phyloP scores from a whole-genome alignment of 352 stramenopile genomes.

The Thalassiosira oceanica region DNA sequence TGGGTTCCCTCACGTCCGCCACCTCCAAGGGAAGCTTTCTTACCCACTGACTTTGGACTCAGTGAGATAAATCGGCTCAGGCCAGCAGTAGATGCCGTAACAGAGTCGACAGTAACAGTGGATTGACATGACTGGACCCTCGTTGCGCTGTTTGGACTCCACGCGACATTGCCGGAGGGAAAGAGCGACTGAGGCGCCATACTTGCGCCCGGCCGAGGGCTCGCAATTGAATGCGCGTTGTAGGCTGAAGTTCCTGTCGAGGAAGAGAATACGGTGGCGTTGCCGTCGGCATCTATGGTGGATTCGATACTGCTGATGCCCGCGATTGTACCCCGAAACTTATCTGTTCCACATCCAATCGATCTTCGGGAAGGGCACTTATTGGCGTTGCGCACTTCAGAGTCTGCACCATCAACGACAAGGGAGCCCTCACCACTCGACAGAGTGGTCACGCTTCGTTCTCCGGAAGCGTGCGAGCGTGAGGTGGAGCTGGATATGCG shows the following conservation, averaged over 20 bases:
- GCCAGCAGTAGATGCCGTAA: too few relatives aligned
- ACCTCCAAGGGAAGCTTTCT: not conserved
- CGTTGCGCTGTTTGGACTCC: too few relatives aligned
- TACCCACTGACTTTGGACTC: too few relatives aligned
- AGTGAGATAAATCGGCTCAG: too few relatives aligned
- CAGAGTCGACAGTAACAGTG: too few relatives aligned
- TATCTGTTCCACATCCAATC: too few relatives aligned
- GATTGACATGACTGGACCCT: too few relatives aligned
- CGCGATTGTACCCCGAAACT: too few relatives aligned
- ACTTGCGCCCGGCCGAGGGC: too few relatives aligned
- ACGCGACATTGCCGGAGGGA: conserved; percentile 14
- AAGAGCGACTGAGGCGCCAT: conserved; percentile 25
- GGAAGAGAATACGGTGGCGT: conserved; percentile 37
- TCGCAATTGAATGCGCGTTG: conserved; percentile 7
- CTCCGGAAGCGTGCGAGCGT: not conserved
- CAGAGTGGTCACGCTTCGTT: conserved; percentile 14
- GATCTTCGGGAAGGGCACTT: too few relatives aligned
- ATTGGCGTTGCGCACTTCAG: conserved; percentile 39
- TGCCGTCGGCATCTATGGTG: too few relatives aligned
- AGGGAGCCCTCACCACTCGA: conserved; percentile 14
- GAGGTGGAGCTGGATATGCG: conserved; percentile 26
- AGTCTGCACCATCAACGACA: conserved; percentile 12
- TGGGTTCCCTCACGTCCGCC: conserved; percentile 9
- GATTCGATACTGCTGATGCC: too few relatives aligned
- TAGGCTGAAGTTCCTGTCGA: conserved; percentile 37